These are phyloP conservation scores for Periconia digitata DNA, from an alignment of 2,329 filamentous ascomycete genomes.

Conservation along the genomic window DNA sequence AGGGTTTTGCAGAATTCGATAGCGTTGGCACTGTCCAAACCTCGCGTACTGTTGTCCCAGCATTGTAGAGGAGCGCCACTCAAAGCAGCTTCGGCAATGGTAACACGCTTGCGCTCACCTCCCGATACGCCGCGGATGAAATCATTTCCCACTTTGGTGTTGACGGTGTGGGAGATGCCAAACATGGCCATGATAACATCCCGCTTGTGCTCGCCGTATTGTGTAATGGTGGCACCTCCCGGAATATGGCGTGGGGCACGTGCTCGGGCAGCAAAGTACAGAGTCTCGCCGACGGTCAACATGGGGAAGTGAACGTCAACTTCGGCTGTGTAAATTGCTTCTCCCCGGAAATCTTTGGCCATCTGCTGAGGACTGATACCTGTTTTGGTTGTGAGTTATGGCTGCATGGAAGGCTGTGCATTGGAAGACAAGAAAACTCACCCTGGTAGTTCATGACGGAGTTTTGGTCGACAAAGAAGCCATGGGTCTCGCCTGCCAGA, in stretches of 20 bases:
- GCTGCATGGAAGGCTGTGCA: neutral
- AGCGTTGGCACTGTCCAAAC: constrained; percentile 74
- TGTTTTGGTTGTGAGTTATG: constrained; percentile 22
- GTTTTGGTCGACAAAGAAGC: constrained; percentile 69
- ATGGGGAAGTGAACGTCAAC: constrained; percentile 80
- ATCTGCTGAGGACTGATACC: constrained; percentile 72
- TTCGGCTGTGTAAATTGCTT: constrained; percentile 85
- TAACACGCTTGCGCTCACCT: constrained; percentile 79
- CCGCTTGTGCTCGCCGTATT: constrained; percentile 64
- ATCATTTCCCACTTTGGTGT: constrained; percentile 74
- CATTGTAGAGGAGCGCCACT: constrained; percentile 65
- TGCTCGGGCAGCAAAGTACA: constrained; percentile 74
- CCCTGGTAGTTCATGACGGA: constrained; percentile 84
- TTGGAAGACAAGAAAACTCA: constrained; percentile 21
- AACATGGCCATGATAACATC: constrained; percentile 77
- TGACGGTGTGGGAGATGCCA: constrained; percentile 71
- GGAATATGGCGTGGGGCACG: constrained; percentile 65
- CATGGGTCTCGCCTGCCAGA: constrained; percentile 79
- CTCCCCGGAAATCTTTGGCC: constrained; percentile 76
- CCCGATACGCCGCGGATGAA: constrained; percentile 74
- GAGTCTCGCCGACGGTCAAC: constrained; percentile 75
- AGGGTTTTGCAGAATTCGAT: constrained; percentile 74
- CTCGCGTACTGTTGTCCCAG: constrained; percentile 79
- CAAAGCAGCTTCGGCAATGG: constrained; percentile 76
- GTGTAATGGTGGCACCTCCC: constrained; percentile 56